Conservation (phyloP, 2,329 filamentous ascomycete species). For the Phialophora chinensis region DNA sequence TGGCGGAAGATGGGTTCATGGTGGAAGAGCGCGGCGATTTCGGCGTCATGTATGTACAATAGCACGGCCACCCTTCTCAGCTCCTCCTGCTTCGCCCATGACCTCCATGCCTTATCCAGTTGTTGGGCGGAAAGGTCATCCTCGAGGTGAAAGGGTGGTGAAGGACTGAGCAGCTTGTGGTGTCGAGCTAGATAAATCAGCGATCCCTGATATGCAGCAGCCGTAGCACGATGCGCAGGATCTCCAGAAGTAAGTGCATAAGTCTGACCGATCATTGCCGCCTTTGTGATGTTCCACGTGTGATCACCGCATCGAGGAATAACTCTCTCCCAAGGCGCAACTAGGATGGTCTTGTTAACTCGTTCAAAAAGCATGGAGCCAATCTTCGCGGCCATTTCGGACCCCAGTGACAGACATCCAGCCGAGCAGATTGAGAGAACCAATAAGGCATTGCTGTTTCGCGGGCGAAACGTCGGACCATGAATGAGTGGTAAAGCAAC, state of each 20-base stretch:
- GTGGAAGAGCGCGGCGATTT: constrained; percentile 28
- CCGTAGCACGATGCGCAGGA: constrained; percentile 24
- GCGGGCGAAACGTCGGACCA: constrained; percentile 39
- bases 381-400: constrained; percentile 31
- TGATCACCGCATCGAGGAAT: constrained; percentile 9
- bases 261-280: constrained; percentile 32
- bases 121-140: constrained; percentile 13
- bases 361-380: constrained; percentile 40
- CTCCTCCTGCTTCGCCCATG: constrained; percentile 27
- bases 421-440: constrained; percentile 41
- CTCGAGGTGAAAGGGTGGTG: constrained; percentile 9
- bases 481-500: constrained; percentile 40
- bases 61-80: constrained; percentile 16
- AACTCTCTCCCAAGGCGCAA: constrained; percentile 29
- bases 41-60: constrained; percentile 25
- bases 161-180: constrained; percentile 10
- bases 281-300: constrained; percentile 19
- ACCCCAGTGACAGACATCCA: constrained; percentile 40
- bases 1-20: constrained; percentile 30
- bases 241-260: constrained; percentile 29
- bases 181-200: constrained; percentile 25
- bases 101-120: constrained; percentile 21
- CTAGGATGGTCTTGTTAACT: constrained; percentile 40
- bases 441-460: constrained; percentile 36
- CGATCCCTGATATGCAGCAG: constrained; percentile 27